Evolutionary conservation across 208 protist genomes (phyloP), one percentile per base, ranked within the genome.

Genomic region (Acanthamoeba culbertsoni): DNA sequence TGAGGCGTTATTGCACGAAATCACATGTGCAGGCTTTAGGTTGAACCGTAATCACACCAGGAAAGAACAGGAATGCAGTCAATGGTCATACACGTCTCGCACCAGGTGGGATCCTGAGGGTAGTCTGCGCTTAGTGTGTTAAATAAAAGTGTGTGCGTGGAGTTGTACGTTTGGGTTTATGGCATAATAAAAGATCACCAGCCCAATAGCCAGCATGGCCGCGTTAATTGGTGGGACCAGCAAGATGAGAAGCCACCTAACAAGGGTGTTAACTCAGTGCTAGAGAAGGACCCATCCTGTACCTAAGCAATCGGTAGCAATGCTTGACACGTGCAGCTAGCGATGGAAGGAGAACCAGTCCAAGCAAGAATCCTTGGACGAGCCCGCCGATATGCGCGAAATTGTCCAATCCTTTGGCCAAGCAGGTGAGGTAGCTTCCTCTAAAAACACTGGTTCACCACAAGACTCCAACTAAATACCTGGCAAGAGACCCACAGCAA

Each of bases 381-480:
- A 93, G 40, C 26, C 89, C 89, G 2, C 89, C 89, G 28, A 93
- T 84, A 79, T 93, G 89, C 18, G 89, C 89, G 59, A 93, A 93
- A 28, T 93, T 93, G 89, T 93, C 89, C 23, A 93, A 20, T 1
- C 51, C 48, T 28, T 53, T 10, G 18, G 82, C 26, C 48, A 75
- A 14, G 23, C 23, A 14, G 23, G 16, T 59, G 14, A 14, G 51
- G 14, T 23, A 59, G 51, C 14, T 59, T 23, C 51, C 14, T 59
- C 51, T 23, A n/a, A n/a, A n/a, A n/a, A n/a, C n/a, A n/a, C n/a
- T n/a, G n/a, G n/a, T n/a, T n/a, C n/a, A n/a, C 51, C 23, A 59
- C 51, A 59, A 59, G 51, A 59, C 51, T n/a, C 14, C 51, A 59
- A 59, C 14, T n/a, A 59, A 14, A 23, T 59, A 59, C 68, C 68